Evolutionary conservation across 129 eudicot genomes (phyloP).

Genomic region (Silybum marianum): DNA sequence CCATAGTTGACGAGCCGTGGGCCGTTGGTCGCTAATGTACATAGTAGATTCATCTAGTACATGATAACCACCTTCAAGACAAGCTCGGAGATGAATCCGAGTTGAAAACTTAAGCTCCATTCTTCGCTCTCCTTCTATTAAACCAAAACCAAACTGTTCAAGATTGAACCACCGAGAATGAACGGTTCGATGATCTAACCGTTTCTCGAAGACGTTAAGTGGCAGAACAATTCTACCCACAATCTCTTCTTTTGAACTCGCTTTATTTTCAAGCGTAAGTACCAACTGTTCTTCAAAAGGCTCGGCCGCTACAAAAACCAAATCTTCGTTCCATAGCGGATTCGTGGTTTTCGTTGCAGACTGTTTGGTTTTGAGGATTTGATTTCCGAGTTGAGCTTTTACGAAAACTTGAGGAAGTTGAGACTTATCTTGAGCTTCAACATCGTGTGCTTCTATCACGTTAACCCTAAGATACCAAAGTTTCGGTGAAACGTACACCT

Average conservation of each 20-base stretch:
- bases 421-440: conserved; percentile 62
- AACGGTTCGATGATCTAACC: conserved; percentile 77
- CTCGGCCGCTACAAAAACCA: conserved; percentile 89
- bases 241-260: conserved; percentile 63
- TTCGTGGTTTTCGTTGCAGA: conserved; percentile 55
- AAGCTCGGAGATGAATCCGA: conserved; percentile 74
- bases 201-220: conserved; percentile 54
- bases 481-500: conserved; percentile 90
- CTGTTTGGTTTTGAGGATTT: conserved; percentile 61
- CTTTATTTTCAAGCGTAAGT: conserved; percentile 68
- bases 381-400: conserved; percentile 80
- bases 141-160: conserved; percentile 75
- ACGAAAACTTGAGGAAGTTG: conserved; percentile 75
- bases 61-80: conserved; percentile 94
- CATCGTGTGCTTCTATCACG: conserved; percentile 90
- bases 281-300: conserved; percentile 82
- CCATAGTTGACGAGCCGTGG: conserved; percentile 92
- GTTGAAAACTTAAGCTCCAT: conserved; percentile 84
- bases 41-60: conserved; percentile 90
- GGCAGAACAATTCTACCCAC: conserved; percentile 63
- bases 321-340: conserved; percentile 89
- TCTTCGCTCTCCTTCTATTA: conserved; percentile 75
- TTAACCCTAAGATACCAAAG: conserved; percentile 92
- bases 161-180: conserved; percentile 87
- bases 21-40: conserved; percentile 86